Conservation (phyloP, 805 yeast species). For the Wickerhamomyces alni region DNA sequence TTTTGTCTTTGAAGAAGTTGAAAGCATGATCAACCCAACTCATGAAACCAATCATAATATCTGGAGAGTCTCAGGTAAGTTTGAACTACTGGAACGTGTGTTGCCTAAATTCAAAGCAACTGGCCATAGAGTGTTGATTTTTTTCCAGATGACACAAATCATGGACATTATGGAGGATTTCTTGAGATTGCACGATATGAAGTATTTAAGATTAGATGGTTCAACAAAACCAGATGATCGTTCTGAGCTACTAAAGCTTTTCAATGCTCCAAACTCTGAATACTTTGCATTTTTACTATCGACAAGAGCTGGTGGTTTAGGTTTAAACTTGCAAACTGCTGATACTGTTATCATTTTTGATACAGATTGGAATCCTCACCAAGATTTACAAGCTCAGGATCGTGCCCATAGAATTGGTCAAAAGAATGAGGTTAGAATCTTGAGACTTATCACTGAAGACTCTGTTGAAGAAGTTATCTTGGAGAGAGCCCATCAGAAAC, state of each 20-base stretch:
- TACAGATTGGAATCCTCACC: conserved; percentile 91
- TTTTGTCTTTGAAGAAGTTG: conserved; percentile 79
- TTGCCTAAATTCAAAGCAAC: conserved; percentile 68
- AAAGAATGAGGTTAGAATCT: conserved; percentile 78
- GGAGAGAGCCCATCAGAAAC: conserved; percentile 76
- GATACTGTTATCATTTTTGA: conserved; percentile 84
- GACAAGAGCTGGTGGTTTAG: conserved; percentile 88
- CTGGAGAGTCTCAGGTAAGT: conserved; percentile 77
- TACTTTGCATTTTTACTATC: conserved; percentile 75
- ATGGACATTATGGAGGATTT: conserved; percentile 90
- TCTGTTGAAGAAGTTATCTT: conserved; percentile 80
- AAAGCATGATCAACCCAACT: conserved; percentile 58
- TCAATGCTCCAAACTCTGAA: conserved; percentile 71
- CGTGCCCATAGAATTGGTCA: conserved; percentile 90
- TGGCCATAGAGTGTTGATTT: conserved; percentile 75
- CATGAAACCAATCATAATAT: conserved; percentile 58
- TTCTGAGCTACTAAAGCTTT: conserved; percentile 63
- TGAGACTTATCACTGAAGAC: conserved; percentile 73
- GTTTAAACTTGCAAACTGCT: conserved; percentile 80
- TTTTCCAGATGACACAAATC: conserved; percentile 85
- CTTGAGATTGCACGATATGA: conserved; percentile 57
- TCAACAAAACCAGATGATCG: conserved; percentile 81
- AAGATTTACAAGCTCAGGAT: conserved; percentile 87
- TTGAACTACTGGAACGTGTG: conserved; percentile 69
- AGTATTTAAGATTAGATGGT: conserved; percentile 77